Base-by-base conservation (phyloP, 305 asterid genomes). In the Caryopteris hybrid region DNA sequence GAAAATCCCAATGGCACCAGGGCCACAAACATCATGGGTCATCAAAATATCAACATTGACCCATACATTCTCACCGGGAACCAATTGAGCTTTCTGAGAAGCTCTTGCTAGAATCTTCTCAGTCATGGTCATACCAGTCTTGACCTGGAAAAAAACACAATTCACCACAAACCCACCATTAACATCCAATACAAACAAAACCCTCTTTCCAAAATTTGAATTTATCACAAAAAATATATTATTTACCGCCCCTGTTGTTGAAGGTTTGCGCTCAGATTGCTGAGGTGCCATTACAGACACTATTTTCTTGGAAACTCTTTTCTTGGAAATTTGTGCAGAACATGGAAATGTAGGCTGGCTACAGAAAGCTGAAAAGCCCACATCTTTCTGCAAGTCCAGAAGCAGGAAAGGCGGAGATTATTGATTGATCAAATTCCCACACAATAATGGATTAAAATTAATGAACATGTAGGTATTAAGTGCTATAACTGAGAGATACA, bases 11-110 rank as follows among this genome's bases (percentile, higher is more conserved):
- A 87, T 68, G 34, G 86, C 42, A 78, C 88, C 92, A 23, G 97
- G 96, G 22, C 97, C 99, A 76, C 95, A 84, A 61, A 85, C 95
- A 76, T 93, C 99, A 72, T 91, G 95, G 12, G 96, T 93, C 97
- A 93, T 93, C 88, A 93, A 73, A 69, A 93, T 70, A 83, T 93
- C 97, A 56, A 91, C 85, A 68, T 93, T 82, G 13, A 84, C 93
- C 99, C 97, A 94, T 0, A 80, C 87, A 60, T 91, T 94, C 59
- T 94, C 99, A 66, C 99, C 97, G n/a, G 97, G 96, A 46, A 55
- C 74, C 77, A 94, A 77, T 46, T 80, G 89, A 52, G 81, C 21
- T 76, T 85, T 94, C 82, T 87, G 91, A n/a, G 97, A 91, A 69
- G 91, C 86, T 73, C 79, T 88, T 23, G 96, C 92, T 33, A 94